Evolutionary conservation across 495 filamentous ascomycete genomes (phyloP).

Genomic region (Penicillium paradoxum): DNA sequence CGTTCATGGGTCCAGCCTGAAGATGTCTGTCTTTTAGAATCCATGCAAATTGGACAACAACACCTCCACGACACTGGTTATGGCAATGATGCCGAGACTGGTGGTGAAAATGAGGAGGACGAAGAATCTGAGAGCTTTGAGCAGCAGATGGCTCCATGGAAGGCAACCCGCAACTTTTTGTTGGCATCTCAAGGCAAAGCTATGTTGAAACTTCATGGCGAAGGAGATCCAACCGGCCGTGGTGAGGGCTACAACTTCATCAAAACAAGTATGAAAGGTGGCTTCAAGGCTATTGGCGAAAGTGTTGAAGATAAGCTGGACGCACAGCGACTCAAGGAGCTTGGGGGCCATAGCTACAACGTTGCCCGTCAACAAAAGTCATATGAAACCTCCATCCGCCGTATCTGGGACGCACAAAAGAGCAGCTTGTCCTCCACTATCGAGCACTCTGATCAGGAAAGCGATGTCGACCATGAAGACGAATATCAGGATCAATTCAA

Average conservation of each 20-base stretch:
- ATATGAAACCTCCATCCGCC: slow-evolving; percentile 81
- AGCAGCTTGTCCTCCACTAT: slow-evolving; percentile 63
- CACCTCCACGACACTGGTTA: slow-evolving; percentile 80
- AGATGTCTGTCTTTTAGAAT: slow-evolving; percentile 87
- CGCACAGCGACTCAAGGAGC: slow-evolving; percentile 76
- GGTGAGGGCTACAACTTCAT: slow-evolving; percentile 94
- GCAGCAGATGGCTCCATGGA: slow-evolving; percentile 90
- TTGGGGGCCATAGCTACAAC: slow-evolving; percentile 94
- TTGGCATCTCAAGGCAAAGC: slow-evolving; percentile 91
- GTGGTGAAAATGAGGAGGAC: slow-evolving; percentile 62
- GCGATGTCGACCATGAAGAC: slow-evolving; percentile 63
- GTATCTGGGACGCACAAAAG: slow-evolving; percentile 87
- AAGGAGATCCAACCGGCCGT: slow-evolving; percentile 91
- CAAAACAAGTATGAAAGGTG: slow-evolving; percentile 97
- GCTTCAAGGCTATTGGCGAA: slow-evolving; percentile 85
- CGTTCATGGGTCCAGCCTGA: slow-evolving; percentile 88
- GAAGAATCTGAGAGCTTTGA: slow-evolving; percentile 70
- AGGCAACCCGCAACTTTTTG: slow-evolving; percentile 89
- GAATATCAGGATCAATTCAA: slow-evolving; percentile 57
- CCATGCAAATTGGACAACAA: slow-evolving; percentile 91
- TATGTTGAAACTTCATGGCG: slow-evolving; percentile 90
- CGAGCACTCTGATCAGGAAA: slow-evolving; percentile 57
- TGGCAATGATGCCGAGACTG: slow-evolving; percentile 65
- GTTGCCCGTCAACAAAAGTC: slow-evolving; percentile 84
- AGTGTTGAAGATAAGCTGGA: slow-evolving; percentile 82